Evolutionary conservation across 2,329 filamentous ascomycete genomes (phyloP).

Genomic region (Aspergillus sp.): DNA sequence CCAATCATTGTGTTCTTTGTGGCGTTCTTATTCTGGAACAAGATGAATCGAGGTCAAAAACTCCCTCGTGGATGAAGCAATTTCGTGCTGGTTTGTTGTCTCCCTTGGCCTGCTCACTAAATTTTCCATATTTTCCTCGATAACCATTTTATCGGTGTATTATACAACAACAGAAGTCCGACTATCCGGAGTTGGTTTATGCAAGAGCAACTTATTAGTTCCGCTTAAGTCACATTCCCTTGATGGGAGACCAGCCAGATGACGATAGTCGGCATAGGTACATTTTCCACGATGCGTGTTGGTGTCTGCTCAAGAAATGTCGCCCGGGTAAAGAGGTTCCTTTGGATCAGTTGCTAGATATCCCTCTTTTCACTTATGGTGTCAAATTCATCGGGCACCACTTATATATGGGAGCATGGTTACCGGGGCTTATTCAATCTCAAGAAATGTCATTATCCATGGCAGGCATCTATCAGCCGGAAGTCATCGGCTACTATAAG

Average conservation of each 20-base stretch:
- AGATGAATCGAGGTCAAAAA: neutral
- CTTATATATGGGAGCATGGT: neutral
- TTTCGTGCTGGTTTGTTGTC: too few species aligned
- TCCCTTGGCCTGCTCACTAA: too few species aligned
- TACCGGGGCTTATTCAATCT: neutral
- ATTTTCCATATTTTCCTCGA: neutral
- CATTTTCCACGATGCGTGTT: slow-evolving; percentile 6
- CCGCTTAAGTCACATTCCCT: neutral
- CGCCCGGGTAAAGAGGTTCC: neutral
- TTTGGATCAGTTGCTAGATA: neutral
- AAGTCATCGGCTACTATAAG: too few species aligned
- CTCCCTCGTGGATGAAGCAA: too few species aligned
- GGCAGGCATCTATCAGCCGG: too few species aligned
- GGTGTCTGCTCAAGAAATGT: neutral
- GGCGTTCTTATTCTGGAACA: neutral
- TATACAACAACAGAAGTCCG: too few species aligned
- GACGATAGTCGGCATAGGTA: slow-evolving; percentile 1
- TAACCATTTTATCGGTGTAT: neutral
- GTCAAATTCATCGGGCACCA: neutral
- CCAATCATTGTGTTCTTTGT: neutral
- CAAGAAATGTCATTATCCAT: too few species aligned
- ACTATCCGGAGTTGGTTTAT: too few species aligned
- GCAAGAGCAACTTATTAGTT: too few species aligned
- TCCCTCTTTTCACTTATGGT: neutral
- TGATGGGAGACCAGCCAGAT: neutral